Base-by-base conservation (phyloP, 2,329 filamentous ascomycete genomes). In the Claviceps monticola region DNA sequence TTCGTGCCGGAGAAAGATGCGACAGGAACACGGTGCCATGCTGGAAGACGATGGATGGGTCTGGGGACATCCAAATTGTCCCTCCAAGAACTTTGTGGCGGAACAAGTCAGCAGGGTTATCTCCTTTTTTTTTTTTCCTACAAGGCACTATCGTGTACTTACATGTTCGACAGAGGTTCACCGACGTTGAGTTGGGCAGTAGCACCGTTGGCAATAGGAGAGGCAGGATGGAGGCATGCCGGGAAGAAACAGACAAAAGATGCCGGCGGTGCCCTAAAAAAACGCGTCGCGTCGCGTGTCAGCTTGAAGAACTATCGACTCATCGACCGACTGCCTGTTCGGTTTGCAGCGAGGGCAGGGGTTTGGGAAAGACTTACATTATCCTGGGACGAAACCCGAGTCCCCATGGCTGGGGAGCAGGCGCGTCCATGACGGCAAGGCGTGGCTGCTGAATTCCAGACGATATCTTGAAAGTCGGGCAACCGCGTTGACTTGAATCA, bases 11-110 rank as follows among this genome's bases (percentile, higher is more conserved):
- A 38, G 44, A 60, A 58, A n/a, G 58, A 53, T 26, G 55, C 51
- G 52, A 58, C 46, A 49, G 61, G 52, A 56, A 67, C 56, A 38
- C 65, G 65, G 45, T 58, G 57, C 64, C 64, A 67, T 11, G 64
- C 64, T 29, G 61, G 64, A 19, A 53, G 57, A 41, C 60, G 60
- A 23, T 51, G 56, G 4, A 53, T 53, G 5, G 57, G 48, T n/a
- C 47, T 48, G 5, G 59, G 59, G 7, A 55, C 54, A 17, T 52
- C 49, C 16, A 65, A 49, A 26, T 47, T 44, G 7, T 56, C 55
- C 9, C 44, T 55, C 57, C 64, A 64, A 43, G 49, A 57, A 29
- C 63, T 65, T 16, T 3, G 11, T 34, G 8, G 19, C 42, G 48
- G 41, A 23, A 46, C 26, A 46, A 45, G 21, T 50, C 49, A 50